Evolutionary conservation across 805 yeast species (phyloP).

Genomic region (Phaffomyces antillensis): DNA sequence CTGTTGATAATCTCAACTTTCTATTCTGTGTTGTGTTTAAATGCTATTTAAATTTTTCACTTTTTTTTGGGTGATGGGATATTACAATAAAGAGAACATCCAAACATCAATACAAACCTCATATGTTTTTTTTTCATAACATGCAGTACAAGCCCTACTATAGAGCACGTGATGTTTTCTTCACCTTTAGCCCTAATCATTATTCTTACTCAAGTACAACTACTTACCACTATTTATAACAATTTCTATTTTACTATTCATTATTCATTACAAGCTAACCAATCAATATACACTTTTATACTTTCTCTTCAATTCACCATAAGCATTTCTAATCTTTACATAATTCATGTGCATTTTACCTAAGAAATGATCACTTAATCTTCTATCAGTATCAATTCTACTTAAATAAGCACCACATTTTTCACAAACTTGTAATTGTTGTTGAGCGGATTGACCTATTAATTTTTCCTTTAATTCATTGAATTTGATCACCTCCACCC

Average conservation of each 20-base stretch:
- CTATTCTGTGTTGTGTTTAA: background rate
- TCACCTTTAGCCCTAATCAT: background rate
- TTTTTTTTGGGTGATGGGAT: background rate
- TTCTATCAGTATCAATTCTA: conserved; percentile 75
- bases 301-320: conserved; percentile 16
- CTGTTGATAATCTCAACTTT: background rate
- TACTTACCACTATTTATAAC: too few relatives aligned
- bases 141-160: background rate
- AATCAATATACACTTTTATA: conserved; percentile 1
- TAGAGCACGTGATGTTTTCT: background rate
- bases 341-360: conserved; percentile 86
- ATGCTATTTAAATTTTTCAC: conserved; percentile 1
- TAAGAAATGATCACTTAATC: conserved; percentile 82
- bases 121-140: too few relatives aligned
- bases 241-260: too few relatives aligned
- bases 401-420: conserved; percentile 87
- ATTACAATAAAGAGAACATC: background rate
- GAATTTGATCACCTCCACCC: conserved; percentile 46
- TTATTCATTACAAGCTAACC: background rate
- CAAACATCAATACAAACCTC: background rate
- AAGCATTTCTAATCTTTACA: conserved; percentile 58
- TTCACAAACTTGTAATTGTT: conserved; percentile 83
- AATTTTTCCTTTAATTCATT: conserved; percentile 58
- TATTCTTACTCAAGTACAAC: too few relatives aligned
- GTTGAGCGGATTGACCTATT: conserved; percentile 75